Evolutionary conservation across 345 rosid genomes (phyloP).

Genomic region (Populus alba): DNA sequence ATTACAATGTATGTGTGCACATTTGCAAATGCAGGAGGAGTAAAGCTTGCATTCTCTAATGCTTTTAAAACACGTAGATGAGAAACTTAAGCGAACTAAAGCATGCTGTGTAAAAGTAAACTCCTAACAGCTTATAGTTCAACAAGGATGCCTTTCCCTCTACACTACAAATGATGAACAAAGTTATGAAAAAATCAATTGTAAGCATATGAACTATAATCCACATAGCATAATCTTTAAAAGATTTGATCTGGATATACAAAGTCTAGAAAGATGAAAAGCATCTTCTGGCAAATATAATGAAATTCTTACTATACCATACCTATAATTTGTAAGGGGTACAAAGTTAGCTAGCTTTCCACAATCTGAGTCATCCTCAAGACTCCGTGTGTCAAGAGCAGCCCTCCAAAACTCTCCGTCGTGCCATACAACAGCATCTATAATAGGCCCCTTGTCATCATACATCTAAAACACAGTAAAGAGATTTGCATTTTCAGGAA

Average conservation of each 20-base stretch:
- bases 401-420: slow-evolving; percentile 96
- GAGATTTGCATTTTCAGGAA: slow-evolving; percentile 1
- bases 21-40: neutral
- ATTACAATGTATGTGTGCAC: neutral
- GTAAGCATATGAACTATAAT: neutral
- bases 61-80: neutral
- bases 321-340: slow-evolving; percentile 87
- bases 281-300: neutral
- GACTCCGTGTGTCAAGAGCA: slow-evolving; percentile 90
- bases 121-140: neutral
- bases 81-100: neutral
- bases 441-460: slow-evolving; percentile 91
- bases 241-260: neutral
- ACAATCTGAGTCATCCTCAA: slow-evolving; percentile 70
- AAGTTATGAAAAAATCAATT: neutral
- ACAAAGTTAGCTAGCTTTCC: slow-evolving; percentile 78
- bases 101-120: neutral
- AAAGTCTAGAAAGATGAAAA: neutral
- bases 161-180: neutral
- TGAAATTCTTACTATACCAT: neutral
- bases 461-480: slow-evolving; percentile 47
- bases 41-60: neutral
- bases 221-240: neutral
- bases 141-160: neutral
- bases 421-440: slow-evolving; percentile 97